These are phyloP conservation scores for Ramalina peruviana DNA, from an alignment of 495 filamentous ascomycete genomes.

Conservation along the genomic window DNA sequence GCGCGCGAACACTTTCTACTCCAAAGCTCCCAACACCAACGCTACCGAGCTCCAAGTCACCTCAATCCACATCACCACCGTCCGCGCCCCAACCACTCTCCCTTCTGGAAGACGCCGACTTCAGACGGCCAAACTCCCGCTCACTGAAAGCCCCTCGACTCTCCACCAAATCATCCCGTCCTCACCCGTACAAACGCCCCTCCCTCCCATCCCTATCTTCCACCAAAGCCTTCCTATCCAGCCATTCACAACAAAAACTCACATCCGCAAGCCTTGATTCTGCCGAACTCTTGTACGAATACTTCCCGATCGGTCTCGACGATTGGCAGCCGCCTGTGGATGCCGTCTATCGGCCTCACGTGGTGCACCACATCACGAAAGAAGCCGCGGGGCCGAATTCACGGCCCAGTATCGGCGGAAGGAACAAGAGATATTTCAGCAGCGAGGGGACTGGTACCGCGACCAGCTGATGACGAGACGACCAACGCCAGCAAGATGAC, in stretches of 20 bases:
- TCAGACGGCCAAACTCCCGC: slow-evolving; percentile 6
- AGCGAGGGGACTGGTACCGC: slow-evolving; percentile 11
- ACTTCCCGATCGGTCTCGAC: slow-evolving; percentile 77
- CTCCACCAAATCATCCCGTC: slow-evolving; percentile 16
- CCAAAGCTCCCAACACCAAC: slow-evolving; percentile 22
- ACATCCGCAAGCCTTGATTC: slow-evolving; percentile 38
- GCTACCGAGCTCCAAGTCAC: slow-evolving; percentile 17
- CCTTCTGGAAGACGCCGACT: slow-evolving; percentile 5
- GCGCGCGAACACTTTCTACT: slow-evolving; percentile 21
- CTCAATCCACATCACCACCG: slow-evolving; percentile 22
- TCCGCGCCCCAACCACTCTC: slow-evolving; percentile 18
- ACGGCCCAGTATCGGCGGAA: slow-evolving; percentile 2
- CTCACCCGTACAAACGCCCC: slow-evolving; percentile 23
- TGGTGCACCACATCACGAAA: slow-evolving; percentile 58
- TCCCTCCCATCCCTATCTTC: slow-evolving; percentile 23
- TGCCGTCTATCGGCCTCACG: slow-evolving; percentile 82
- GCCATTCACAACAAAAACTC: slow-evolving; percentile 22
- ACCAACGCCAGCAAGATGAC: too few species aligned
- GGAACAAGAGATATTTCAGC: slow-evolving; percentile 15
- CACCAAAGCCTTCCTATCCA: slow-evolving; percentile 18
- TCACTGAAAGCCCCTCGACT: slow-evolving; percentile 9
- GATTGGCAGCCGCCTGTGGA: slow-evolving; percentile 91
- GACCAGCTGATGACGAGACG: not conserved
- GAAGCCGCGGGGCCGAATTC: not conserved
- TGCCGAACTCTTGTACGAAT: slow-evolving; percentile 75